Evolutionary conservation across 495 filamentous ascomycete genomes (phyloP), one percentile per base, ranked within the genome.

Genomic region (Neurospora pannonica): DNA sequence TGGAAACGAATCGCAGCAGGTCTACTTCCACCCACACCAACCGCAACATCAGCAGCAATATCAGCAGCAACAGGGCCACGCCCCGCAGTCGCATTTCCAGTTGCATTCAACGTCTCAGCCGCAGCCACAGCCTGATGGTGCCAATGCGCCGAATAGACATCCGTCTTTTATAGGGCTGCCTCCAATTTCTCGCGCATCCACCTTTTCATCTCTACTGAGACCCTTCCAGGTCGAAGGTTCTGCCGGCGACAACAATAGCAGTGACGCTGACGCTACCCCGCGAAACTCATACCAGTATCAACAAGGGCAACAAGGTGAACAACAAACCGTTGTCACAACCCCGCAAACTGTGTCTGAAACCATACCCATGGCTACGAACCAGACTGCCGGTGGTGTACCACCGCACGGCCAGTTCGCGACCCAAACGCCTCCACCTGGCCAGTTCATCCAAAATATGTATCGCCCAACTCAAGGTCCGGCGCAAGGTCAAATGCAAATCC

Each of bases 141-240:
- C 74, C 34, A 75, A 80, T 72, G 76, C 67, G 38, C 71, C 79
- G 43, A 75, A 79, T 2, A 78, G 82, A 37, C 75, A 77, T n/a
- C 76, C 82, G 8, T 84, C 84, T 3, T 85, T 84, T 48, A 80
- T 82, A 43, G 84, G 84, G 13, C 77, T 88, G 46, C 87, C 87
- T 17, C 86, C 87, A 15, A 87, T 89, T 74, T 84, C 86, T 62
- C 83, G 87, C 17, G 83, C 82, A 17, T 89, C 87, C 21, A 86
- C 86, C 13, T 86, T 88, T 76, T 82, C 82, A 70, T 72, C 87
- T 9, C 77, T 82, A 71, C 76, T 84, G 46, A 73, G 75, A 34
- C 70, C 80, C 28, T 75, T 72, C 34, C 71, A 75, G 15, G 75
- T 76, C 21, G 71, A 72, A n/a, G 76, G 74, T 40, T 73, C 71